Evolutionary conservation across 192 early-diverging fungal genomes (phyloP).

Genomic region (Backusella tarrabulga): DNA sequence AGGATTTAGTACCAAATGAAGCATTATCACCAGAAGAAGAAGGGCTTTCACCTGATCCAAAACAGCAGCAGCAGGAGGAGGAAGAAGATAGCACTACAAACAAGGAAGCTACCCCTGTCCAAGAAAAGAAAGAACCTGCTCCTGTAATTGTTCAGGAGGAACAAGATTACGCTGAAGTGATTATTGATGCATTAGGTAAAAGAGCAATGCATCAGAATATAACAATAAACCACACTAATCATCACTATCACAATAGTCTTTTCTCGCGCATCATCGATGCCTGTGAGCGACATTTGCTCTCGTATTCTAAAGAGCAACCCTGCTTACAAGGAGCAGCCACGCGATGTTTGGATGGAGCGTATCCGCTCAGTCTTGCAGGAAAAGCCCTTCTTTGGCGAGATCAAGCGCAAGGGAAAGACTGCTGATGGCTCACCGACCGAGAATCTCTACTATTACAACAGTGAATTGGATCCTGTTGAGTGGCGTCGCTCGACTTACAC

Average conservation of each 20-base stretch:
- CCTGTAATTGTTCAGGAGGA: constrained; percentile 8
- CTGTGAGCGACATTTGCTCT: constrained; percentile 47
- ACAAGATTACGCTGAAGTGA: constrained; percentile 43
- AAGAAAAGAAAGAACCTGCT: constrained; percentile 8
- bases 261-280: constrained; percentile 55
- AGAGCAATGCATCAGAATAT: not conserved
- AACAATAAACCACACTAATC: not conserved
- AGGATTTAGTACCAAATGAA: not conserved
- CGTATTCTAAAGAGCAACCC: constrained; percentile 50
- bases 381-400: constrained; percentile 48
- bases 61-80: not conserved
- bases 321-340: constrained; percentile 22
- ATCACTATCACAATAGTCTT: constrained; percentile 25
- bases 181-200: constrained; percentile 50
- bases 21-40: not conserved
- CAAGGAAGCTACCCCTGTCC: not conserved
- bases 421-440: constrained; percentile 54
- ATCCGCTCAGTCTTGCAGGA: constrained; percentile 40
- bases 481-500: constrained; percentile 50
- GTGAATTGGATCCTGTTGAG: constrained; percentile 50
- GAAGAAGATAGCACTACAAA: not conserved
- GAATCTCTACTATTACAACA: constrained; percentile 52
- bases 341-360: constrained; percentile 36
- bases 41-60: not conserved
- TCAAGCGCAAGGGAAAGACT: constrained; percentile 53